These are phyloP conservation scores for Pterocarpus santalinus DNA, from an alignment of 306 rosid genomes.

Conservation along the genomic window DNA sequence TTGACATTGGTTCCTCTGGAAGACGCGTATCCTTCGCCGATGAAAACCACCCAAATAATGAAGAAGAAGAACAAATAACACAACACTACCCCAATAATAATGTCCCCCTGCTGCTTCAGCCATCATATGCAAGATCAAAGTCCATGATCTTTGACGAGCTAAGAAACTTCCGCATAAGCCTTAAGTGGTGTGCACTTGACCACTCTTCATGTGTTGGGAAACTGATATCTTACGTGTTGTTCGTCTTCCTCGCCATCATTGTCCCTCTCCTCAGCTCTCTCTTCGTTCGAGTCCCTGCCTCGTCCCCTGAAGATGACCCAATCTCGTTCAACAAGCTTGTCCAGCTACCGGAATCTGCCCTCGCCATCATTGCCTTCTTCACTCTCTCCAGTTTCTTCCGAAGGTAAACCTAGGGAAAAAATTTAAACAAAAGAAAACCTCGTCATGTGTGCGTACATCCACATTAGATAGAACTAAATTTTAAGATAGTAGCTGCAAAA, in stretches of 20 bases:
- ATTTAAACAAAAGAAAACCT: neutral
- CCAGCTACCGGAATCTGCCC: slow-evolving; percentile 78
- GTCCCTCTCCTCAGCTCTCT: slow-evolving; percentile 64
- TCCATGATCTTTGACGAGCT: slow-evolving; percentile 68
- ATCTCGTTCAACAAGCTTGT: slow-evolving; percentile 75
- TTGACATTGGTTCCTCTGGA: slow-evolving; percentile 43
- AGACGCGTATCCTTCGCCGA: slow-evolving; percentile 41
- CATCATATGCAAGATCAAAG: slow-evolving; percentile 66
- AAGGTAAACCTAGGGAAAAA: slow-evolving; percentile 39
- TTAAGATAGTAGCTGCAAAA: too few species aligned
- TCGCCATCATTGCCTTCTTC: slow-evolving; percentile 74
- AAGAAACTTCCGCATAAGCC: slow-evolving; percentile 64
- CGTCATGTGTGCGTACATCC: neutral
- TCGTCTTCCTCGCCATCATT: slow-evolving; percentile 62
- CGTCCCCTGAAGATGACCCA: slow-evolving; percentile 61
- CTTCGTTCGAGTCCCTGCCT: slow-evolving; percentile 50
- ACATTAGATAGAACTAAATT: too few species aligned
- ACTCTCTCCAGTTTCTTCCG: slow-evolving; percentile 72
- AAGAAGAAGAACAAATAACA: slow-evolving; percentile 8
- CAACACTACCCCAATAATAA: slow-evolving; percentile 32
- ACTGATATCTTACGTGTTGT: slow-evolving; percentile 62
- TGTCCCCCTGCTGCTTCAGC: slow-evolving; percentile 71
- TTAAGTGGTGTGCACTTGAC: slow-evolving; percentile 88
- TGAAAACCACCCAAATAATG: neutral
- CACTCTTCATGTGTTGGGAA: slow-evolving; percentile 74